Evolutionary conservation across 2,329 filamentous ascomycete genomes (phyloP), one percentile per base, ranked within the genome.

Genomic region (Ophiocordyceps camponoti-rufipedis): DNA sequence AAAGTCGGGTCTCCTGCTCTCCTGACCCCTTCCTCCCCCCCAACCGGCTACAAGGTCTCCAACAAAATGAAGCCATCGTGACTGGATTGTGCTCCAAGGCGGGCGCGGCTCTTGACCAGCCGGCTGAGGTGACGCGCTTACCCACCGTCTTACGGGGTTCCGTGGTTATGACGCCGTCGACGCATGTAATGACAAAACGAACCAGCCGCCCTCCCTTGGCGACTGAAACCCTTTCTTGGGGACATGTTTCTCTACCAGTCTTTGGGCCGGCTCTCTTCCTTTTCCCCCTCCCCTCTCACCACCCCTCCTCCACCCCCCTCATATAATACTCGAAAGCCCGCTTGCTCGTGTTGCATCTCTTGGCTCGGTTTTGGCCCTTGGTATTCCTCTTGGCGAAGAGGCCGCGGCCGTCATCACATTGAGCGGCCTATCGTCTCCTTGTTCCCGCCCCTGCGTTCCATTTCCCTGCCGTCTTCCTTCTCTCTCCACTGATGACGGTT

Each of bases 181-280:
- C 47, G 48, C 48, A 47, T 48, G 46, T 44, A 43, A 49, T 51
- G 52, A 51, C 53, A 48, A 50, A 51, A 52, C 47, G 46, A 48
- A 39, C 45, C 23, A 41, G 48, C 45, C 14, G 39, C 45, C 46
- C 54, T 56, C 54, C 55, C 54, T 56, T 56, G 50, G 49, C 28
- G 51, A 48, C 46, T 57, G 55, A 57, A 51, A 56, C 55, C 48
- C 48, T 42, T 44, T 44, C 19, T 35, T 47, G 42, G 43, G 46
- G 38, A 40, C 44, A 45, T 45, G 44, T 38, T 43, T 41, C 49
- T 44, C 45, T 31, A 40, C 47, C 33, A 23, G 23, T 23, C 5
- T 23, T 23, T 23, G 23, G 23, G 23, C 3, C 23, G 23, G 23
- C 23, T 23, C 23, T 23, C 23, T 23, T 23, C 23, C n/a, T n/a